These are phyloP conservation scores for Cytidiella melzeri DNA, from an alignment of 768 basidiomycete genomes.

Conservation along the genomic window DNA sequence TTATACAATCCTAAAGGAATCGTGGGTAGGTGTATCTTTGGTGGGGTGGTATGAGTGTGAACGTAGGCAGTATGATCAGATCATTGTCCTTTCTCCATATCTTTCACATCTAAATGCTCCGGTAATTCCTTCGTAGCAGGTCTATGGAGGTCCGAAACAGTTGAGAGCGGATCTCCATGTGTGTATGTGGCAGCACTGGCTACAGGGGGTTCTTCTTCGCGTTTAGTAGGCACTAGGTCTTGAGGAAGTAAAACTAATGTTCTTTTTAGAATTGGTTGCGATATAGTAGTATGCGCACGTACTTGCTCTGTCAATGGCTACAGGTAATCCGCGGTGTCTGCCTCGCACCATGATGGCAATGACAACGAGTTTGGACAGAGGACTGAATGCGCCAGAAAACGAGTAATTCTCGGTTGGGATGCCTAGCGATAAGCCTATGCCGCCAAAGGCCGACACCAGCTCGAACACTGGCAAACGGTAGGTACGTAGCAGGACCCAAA, in stretches of 20 bases:
- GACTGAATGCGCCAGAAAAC: constrained; percentile 54
- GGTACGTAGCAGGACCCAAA: not conserved
- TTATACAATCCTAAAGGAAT: too few relatives aligned
- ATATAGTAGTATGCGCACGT: constrained; percentile 25
- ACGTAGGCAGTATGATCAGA: too few relatives aligned
- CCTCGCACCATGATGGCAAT: constrained; percentile 76
- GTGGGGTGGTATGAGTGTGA: too few relatives aligned
- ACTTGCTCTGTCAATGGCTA: constrained; percentile 60
- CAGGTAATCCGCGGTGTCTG: constrained; percentile 63
- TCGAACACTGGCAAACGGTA: constrained; percentile 41
- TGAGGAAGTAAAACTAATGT: constrained; percentile 17
- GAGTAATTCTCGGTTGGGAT: constrained; percentile 54
- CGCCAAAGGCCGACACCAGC: constrained; percentile 60
- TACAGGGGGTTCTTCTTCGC: constrained; percentile 1
- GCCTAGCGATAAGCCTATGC: constrained; percentile 66
- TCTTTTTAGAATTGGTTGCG: too few relatives aligned
- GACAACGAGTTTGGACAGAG: constrained; percentile 67
- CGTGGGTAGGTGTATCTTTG: too few relatives aligned
- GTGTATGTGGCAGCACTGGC: too few relatives aligned
- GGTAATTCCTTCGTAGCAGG: too few relatives aligned
- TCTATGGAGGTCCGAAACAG: too few relatives aligned
- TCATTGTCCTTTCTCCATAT: too few relatives aligned
- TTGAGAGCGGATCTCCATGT: too few relatives aligned
- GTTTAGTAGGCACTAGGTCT: constrained; percentile 9
- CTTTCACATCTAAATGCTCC: too few relatives aligned